These are phyloP conservation scores for Paraconiothyrium brasiliense DNA, from an alignment of 2,329 filamentous ascomycete species.

Conservation along the genomic window DNA sequence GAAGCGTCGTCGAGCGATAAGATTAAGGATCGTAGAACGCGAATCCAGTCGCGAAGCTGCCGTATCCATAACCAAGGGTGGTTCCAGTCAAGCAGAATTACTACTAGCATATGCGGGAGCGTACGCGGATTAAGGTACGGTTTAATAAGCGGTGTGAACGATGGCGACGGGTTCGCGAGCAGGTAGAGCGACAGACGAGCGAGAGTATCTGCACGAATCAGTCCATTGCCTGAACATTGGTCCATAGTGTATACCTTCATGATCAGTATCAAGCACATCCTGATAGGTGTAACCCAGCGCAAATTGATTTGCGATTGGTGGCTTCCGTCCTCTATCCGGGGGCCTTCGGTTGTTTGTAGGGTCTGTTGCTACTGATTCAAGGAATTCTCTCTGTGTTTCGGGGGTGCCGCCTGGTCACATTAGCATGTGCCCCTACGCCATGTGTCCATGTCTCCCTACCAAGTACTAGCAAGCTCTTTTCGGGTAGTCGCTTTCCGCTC, in stretches of 20 bases:
- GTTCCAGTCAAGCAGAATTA: conserved; percentile 94
- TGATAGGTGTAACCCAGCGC: conserved; percentile 95
- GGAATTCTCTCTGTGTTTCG: conserved; percentile 84
- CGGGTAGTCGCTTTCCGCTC: conserved; percentile 86
- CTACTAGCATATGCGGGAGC: conserved; percentile 84
- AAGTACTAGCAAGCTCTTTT: conserved; percentile 89
- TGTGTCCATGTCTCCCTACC: conserved; percentile 61
- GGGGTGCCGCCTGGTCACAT: conserved; percentile 73
- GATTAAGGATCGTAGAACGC: conserved; percentile 80
- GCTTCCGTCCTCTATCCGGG: conserved; percentile 63
- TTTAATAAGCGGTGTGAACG: conserved; percentile 83
- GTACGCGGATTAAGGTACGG: conserved; percentile 85
- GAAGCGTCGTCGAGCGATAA: conserved; percentile 77
- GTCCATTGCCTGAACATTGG: not conserved
- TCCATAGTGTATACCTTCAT: conserved; percentile 73
- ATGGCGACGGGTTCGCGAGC: conserved; percentile 82
- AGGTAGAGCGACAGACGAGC: conserved; percentile 90
- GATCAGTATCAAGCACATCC: conserved; percentile 91
- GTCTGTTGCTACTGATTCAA: conserved; percentile 62
- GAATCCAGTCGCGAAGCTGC: conserved; percentile 88
- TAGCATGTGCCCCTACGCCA: conserved; percentile 28
- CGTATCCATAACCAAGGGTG: conserved; percentile 93
- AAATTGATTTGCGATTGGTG: conserved; percentile 89
- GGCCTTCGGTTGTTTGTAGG: conserved; percentile 57
- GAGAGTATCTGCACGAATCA: conserved; percentile 73